phyloP scores from a whole-genome alignment of 257 asterid genomes.

The Fraxinus cuspidata region DNA sequence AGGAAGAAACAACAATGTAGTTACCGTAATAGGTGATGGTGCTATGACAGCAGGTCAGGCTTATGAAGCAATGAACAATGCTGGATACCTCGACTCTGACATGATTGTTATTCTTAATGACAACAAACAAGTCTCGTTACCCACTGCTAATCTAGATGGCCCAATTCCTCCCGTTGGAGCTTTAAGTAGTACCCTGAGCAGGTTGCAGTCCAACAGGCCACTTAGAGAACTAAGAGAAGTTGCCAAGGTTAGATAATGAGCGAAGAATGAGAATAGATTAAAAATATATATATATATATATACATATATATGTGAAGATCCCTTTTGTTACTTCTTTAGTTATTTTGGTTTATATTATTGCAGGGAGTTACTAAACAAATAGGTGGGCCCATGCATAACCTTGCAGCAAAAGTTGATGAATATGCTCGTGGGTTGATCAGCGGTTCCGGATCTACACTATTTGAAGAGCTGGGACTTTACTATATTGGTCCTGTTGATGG shows the following conservation, averaged over 20 bases:
- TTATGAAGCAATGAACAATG: conserved; percentile 95
- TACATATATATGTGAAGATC: background rate
- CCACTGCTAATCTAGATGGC: conserved; percentile 88
- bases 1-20: conserved; percentile 67
- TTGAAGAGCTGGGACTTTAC: conserved; percentile 94
- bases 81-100: conserved; percentile 91
- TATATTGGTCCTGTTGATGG: conserved; percentile 98
- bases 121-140: conserved; percentile 94
- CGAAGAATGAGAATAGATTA: background rate
- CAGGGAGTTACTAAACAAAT: conserved; percentile 96
- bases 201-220: conserved; percentile 85
- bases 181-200: conserved; percentile 80
- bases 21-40: conserved; percentile 93
- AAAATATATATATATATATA: too few species aligned
- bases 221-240: conserved; percentile 94
- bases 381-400: conserved; percentile 93
- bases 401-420: conserved; percentile 94
- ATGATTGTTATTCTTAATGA: conserved; percentile 95
- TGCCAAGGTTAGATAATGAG: conserved; percentile 61
- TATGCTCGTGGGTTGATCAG: conserved; percentile 96
- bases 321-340: conserved; percentile 2
- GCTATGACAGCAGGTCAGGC: conserved; percentile 99
- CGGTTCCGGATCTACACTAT: conserved; percentile 83
- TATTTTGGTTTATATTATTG: conserved; percentile 31
- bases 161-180: conserved; percentile 92